Base-by-base conservation (phyloP, 2,329 filamentous ascomycete genomes). In the Catunica adiposa region DNA sequence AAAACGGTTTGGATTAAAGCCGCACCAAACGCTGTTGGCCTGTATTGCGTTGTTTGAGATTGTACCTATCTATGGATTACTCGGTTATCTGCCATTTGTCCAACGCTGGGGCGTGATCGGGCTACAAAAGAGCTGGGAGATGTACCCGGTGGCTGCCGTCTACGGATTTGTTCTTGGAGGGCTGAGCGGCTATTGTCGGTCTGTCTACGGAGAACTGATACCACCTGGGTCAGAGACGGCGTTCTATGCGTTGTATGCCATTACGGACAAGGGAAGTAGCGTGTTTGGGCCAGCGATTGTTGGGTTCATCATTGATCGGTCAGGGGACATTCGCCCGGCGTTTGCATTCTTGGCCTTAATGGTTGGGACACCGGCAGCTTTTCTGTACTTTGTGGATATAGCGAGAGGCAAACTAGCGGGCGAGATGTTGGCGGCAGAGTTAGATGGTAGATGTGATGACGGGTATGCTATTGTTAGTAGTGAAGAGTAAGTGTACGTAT, bases 121-220 rank as follows among this genome's bases (percentile, higher is more conserved):
- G 1, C 74, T 98, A n/a, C 89, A 95, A 67, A 83, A 92, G 65
- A 83, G 86, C 2, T 95, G 89, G 86, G 92, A 98, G 63, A 96
- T 98, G 87, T 97, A 92, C 63, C 86, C 87, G 0, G 70, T 98
- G 1, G 89, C 88, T 0, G 85, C 86, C 2, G 80, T 97, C 11
- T 97, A 96, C 67, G 92, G 92, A 0, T 80, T 98, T 52, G 89
- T 97, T 1, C 79, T 97, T 29, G 92, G 92, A n/a, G 92, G 92
- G 0, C 71, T 98, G 42, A 88, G 86, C 57, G 85, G 84, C 23
- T 96, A 97, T 68, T 97, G 92, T 65, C 83, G 92, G 44, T 89
- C 86, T 59, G 75, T 98, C 3, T 98, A 87, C 65, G 89, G 89
- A 40, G 89, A 97, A 67, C 75, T 98, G 56, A 94, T 98, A 56